Evolutionary conservation across 2,329 filamentous ascomycete genomes (phyloP), one percentile per base, ranked within the genome.

Genomic region (Neofusicoccum umdonicola): DNA sequence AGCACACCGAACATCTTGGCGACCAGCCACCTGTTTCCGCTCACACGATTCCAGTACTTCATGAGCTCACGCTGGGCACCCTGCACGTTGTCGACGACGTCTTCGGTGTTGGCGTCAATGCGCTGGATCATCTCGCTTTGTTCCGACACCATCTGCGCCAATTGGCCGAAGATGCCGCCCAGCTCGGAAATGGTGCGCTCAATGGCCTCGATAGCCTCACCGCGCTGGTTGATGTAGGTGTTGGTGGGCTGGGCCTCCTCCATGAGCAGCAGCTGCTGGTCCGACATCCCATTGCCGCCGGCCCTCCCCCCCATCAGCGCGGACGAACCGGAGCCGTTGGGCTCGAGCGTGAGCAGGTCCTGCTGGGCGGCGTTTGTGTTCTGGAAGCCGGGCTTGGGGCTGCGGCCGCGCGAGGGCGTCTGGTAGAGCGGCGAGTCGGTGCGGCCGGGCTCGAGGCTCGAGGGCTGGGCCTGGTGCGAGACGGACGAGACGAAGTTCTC

Each of bases 101-200:
- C 93, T 74, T 99, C 95, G 1, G 94, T 97, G 77, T 98, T 97
- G 69, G 94, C 94, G 72, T 98, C 94, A 73, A 97, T 97, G 57
- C 94, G 85, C 79, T 98, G 92, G 69, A 99, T 96, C 90, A 97
- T 96, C 79, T 97, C 95, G 67, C 91, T 92, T 80, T 99, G 95
- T 77, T 99, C 94, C 63, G 90, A 92, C 35, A 99, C 95, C 95
- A 99, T 98, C 69, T 92, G 89, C 41, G 95, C 94, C 57, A 99
- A 82, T 78, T 99, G 94, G 8, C 93, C 92, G 76, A 98, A 98
- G 67, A 97, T 97, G 13, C 90, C 84, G 34, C 95, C 95, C 1
- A 99, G 83, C 76, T 99, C 95, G 68, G 87, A 88, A 70, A 99
- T 99, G 1, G 95, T 99, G 70, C 91, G 89, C 77, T 99, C 95